Conservation (phyloP, 2,329 filamentous ascomycete species). For the Leptographium galeiforme region DNA sequence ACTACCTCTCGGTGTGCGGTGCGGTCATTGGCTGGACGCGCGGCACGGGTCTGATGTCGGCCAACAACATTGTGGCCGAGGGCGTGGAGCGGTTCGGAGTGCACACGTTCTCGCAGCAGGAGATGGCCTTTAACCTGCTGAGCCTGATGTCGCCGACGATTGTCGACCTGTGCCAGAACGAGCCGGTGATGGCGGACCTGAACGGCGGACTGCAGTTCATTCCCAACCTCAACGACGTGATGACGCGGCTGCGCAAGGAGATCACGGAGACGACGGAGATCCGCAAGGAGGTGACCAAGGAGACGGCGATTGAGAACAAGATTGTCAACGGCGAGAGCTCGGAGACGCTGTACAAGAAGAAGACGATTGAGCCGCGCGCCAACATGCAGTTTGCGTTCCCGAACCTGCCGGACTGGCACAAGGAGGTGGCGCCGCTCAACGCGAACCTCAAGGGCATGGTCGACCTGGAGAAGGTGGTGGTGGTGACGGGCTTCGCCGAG, state of each 20-base stretch:
- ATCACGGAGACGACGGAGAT: conserved; percentile 93
- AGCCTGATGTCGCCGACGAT: conserved; percentile 90
- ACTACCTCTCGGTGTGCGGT: conserved; percentile 96
- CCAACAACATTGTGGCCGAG: conserved; percentile 72
- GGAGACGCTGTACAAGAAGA: conserved; percentile 88
- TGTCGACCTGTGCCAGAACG: conserved; percentile 86
- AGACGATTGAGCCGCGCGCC: conserved; percentile 81
- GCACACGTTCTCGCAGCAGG: conserved; percentile 95
- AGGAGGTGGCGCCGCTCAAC: conserved; percentile 80
- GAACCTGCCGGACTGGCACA: conserved; percentile 77
- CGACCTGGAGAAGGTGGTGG: conserved; percentile 93
- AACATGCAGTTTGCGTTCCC: conserved; percentile 99
- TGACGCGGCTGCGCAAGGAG: conserved; percentile 86
- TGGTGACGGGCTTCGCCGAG: conserved; percentile 92
- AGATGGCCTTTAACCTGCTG: conserved; percentile 98
- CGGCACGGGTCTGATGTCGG: conserved; percentile 66
- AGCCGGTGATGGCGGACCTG: conserved; percentile 92
- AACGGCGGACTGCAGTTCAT: conserved; percentile 98
- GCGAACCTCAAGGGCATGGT: conserved; percentile 91
- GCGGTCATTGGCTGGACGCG: conserved; percentile 98
- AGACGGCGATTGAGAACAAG: conserved; percentile 93
- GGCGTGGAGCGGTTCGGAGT: conserved; percentile 94
- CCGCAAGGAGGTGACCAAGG: conserved; percentile 84
- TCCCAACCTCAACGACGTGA: conserved; percentile 84
- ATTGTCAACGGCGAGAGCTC: conserved; percentile 89